Conservation (phyloP, 345 rosid genomes). For the Euphorbia peplus region DNA sequence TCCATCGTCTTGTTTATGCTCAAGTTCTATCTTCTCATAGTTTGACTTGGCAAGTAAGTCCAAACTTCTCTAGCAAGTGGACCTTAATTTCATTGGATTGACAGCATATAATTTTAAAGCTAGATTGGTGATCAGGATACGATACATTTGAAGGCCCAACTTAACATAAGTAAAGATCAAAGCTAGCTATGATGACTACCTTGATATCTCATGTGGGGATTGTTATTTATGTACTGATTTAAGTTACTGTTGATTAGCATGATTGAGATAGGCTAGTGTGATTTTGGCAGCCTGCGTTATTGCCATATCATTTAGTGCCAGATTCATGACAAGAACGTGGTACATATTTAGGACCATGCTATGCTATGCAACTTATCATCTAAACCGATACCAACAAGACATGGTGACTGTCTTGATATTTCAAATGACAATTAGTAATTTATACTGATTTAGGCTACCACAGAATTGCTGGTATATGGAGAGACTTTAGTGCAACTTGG, state of each 20-base stretch:
- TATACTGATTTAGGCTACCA: not conserved
- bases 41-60: slow-evolving; percentile 92
- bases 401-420: too few species aligned
- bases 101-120: not conserved
- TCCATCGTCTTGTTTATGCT: slow-evolving; percentile 86
- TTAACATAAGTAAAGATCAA: not conserved
- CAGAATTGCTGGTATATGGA: not conserved
- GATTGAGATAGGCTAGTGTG: not conserved
- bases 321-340: too few species aligned
- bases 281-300: not conserved
- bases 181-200: not conserved
- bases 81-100: slow-evolving; percentile 1
- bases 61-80: slow-evolving; percentile 18
- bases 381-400: too few species aligned
- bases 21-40: slow-evolving; percentile 90
- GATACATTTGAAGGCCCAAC: not conserved
- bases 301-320: too few species aligned
- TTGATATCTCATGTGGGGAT: slow-evolving; percentile 1
- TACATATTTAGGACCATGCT: too few species aligned
- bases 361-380: too few species aligned
- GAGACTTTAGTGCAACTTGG: not conserved
- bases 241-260: not conserved
- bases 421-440: not conserved
- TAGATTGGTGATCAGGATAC: not conserved
- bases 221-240: not conserved